Conservation (phyloP, 2,329 filamentous ascomycete genomes). For the Xylariaceae sp. region DNA sequence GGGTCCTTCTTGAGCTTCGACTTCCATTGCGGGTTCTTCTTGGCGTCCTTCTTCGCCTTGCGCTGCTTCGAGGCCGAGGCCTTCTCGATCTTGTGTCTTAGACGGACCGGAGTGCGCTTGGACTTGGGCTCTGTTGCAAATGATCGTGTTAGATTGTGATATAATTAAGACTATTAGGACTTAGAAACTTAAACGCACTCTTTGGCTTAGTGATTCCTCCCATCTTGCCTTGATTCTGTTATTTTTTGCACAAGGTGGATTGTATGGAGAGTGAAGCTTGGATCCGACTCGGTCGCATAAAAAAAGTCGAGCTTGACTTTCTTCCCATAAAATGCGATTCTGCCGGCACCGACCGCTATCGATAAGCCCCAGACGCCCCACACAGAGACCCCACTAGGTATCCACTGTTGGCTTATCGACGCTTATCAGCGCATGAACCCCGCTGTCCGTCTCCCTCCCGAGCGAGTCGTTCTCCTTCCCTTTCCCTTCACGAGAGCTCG, state of each 20-base stretch:
- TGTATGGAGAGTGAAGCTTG: neutral
- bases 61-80: slow-evolving; percentile 82
- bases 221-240: slow-evolving; percentile 22
- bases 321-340: slow-evolving; percentile 9
- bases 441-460: neutral
- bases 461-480: neutral
- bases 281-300: slow-evolving; percentile 15
- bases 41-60: slow-evolving; percentile 81
- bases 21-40: slow-evolving; percentile 97
- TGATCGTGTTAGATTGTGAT: neutral
- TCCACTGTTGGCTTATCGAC: too few relatives aligned
- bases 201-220: slow-evolving; percentile 32
- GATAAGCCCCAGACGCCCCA: slow-evolving; percentile 20
- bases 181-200: slow-evolving; percentile 23
- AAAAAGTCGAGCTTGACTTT: slow-evolving; percentile 20
- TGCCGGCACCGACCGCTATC: slow-evolving; percentile 27
- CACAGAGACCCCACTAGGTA: slow-evolving; percentile 15
- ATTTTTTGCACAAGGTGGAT: neutral
- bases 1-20: slow-evolving; percentile 96
- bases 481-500: neutral
- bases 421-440: slow-evolving; percentile 13
- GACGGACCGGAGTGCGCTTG: slow-evolving; percentile 82
- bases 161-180: too few relatives aligned
- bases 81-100: slow-evolving; percentile 96
- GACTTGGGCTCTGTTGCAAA: slow-evolving; percentile 74